Percentiles rank a stretch among this genome's conserved stretches.
phyloP scores from a whole-genome alignment of 805 yeast genomes.

The Schwanniomyces yamadae region DNA sequence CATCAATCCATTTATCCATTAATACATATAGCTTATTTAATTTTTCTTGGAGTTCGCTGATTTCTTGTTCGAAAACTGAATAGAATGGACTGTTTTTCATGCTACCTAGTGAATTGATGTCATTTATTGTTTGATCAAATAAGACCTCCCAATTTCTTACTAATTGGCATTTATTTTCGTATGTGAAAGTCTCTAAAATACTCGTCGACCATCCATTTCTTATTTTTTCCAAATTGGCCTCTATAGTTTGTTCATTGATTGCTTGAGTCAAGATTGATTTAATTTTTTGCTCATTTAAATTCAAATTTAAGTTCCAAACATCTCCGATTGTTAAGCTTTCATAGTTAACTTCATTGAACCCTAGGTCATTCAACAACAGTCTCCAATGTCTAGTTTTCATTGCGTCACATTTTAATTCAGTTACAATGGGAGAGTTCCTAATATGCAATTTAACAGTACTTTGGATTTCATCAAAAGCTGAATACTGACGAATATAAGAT shows the following conservation, averaged over 20 bases:
- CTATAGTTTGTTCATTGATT: constrained; percentile 66
- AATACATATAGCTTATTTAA: constrained; percentile 51
- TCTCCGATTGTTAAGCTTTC: constrained; percentile 50
- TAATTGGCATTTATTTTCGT: constrained; percentile 50
- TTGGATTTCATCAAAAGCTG: constrained; percentile 65
- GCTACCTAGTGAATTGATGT: constrained; percentile 59
- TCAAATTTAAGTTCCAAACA: constrained; percentile 58
- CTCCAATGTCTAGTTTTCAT: constrained; percentile 71
- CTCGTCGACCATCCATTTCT: constrained; percentile 54
- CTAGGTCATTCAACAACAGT: constrained; percentile 37
- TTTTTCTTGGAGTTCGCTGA: constrained; percentile 52
- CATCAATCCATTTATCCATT: constrained; percentile 74
- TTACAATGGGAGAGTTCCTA: constrained; percentile 36
- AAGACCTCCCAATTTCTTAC: constrained; percentile 68
- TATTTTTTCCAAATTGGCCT: constrained; percentile 52
- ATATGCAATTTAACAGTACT: constrained; percentile 39
- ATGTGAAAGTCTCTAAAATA: constrained; percentile 53
- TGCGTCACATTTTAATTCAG: constrained; percentile 53
- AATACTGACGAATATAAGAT: constrained; percentile 57
- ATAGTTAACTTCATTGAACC: constrained; percentile 15
- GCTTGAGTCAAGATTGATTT: constrained; percentile 59
- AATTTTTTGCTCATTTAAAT: constrained; percentile 44
- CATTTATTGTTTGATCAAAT: constrained; percentile 57
- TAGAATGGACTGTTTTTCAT: constrained; percentile 71
- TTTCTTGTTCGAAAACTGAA: constrained; percentile 57